Percentiles rank a stretch among this genome's conserved stretches.
Conservation (phyloP, 2,329 filamentous ascomycete species). For the Colletotrichum liaoningense region DNA sequence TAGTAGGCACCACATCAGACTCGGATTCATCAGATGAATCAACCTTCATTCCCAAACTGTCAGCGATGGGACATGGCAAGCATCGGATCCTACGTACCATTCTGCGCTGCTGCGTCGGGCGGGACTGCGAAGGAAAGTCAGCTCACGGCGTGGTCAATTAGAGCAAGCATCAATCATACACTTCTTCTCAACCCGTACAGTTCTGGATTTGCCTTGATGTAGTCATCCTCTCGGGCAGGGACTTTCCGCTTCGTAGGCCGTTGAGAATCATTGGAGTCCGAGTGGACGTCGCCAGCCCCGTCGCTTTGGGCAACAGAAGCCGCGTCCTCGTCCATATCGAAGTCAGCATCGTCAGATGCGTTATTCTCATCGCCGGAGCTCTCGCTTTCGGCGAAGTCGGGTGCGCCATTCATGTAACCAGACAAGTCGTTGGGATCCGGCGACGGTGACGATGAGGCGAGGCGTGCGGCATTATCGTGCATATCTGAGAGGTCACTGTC, state of each 20-base stretch:
- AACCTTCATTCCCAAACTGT: conserved; percentile 48
- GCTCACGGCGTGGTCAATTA: conserved; percentile 21
- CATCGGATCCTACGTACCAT: conserved; percentile 56
- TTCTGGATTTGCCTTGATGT: conserved; percentile 91
- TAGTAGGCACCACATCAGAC: conserved; percentile 73
- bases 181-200: conserved; percentile 94
- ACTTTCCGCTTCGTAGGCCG: conserved; percentile 80
- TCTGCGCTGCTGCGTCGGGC: conserved; percentile 68
- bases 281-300: conserved; percentile 64
- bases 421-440: conserved; percentile 54
- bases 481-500: conserved; percentile 84
- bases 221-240: conserved; percentile 78
- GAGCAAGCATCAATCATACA: conserved; percentile 64
- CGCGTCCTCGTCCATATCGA: conserved; percentile 71
- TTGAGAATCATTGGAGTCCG: conserved; percentile 77
- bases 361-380: conserved; percentile 62
- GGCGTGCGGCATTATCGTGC: conserved; percentile 66
- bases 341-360: conserved; percentile 78
- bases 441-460: conserved; percentile 56
- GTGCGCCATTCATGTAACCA: conserved; percentile 52
- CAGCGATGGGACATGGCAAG: conserved; percentile 34
- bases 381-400: conserved; percentile 57
- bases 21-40: conserved; percentile 72
- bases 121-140: conserved; percentile 54
- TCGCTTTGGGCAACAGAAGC: conserved; percentile 58